Evolutionary conservation across 2,329 filamentous ascomycete species (phyloP).

Genomic region (Aspergillus aculeatinus): DNA sequence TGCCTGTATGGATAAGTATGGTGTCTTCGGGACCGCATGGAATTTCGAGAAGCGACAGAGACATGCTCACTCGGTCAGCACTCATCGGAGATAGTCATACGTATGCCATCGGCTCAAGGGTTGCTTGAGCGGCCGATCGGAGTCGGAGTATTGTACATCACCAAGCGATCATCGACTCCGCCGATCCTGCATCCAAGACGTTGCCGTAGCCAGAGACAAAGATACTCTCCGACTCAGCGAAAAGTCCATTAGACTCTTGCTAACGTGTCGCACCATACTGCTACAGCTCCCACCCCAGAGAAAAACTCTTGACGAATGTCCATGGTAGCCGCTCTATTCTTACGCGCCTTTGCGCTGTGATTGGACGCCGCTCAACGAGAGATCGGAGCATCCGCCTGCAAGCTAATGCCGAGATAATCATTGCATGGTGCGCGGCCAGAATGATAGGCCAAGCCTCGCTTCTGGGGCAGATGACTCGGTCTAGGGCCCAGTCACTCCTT

Average conservation of each 20-base stretch:
- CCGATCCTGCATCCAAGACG: neutral
- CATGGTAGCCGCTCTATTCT: neutral
- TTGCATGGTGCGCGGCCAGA: conserved; percentile 18
- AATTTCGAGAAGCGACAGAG: too few species aligned
- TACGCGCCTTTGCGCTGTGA: conserved; percentile 1
- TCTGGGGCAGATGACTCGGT: conserved; percentile 21
- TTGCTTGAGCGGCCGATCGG: neutral
- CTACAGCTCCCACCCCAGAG: neutral
- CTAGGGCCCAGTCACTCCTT: conserved; percentile 16
- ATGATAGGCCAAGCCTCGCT: conserved; percentile 15
- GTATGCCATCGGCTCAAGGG: neutral
- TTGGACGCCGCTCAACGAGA: conserved; percentile 11
- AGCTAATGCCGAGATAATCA: conserved; percentile 23
- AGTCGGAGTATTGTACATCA: neutral
- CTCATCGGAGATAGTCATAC: neutral
- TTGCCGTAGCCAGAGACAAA: neutral
- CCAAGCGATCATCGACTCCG: neutral
- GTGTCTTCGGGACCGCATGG: too few species aligned
- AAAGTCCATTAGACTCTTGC: neutral
- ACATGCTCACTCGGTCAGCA: neutral
- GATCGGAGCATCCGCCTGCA: conserved; percentile 18
- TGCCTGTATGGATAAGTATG: neutral
- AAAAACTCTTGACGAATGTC: conserved; percentile 1
- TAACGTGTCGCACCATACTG: neutral
- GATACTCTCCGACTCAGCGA: neutral